Percentiles rank a stretch among this genome's conserved stretches.
Conservation (phyloP, 192 early-diverging fungal genomes). For the Helicostylum pulchrum region DNA sequence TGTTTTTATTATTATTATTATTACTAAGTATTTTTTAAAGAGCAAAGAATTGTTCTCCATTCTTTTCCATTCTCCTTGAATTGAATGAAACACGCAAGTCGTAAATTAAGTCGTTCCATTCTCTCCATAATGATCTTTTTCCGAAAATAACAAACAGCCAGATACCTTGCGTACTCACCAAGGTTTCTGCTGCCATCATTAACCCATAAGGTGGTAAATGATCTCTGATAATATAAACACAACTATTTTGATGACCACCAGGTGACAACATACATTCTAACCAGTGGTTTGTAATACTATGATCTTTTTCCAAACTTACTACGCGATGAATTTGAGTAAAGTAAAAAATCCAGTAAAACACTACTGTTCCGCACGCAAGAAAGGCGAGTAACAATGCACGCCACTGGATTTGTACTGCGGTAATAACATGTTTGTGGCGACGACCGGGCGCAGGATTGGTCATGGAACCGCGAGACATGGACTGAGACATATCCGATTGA, state of each 20-base stretch:
- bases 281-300: slow-evolving; percentile 32
- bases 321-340: slow-evolving; percentile 40
- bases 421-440: slow-evolving; percentile 45
- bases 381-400: slow-evolving; percentile 48
- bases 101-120: slow-evolving; percentile 47
- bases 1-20: too few species aligned
- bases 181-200: slow-evolving; percentile 45
- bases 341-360: slow-evolving; percentile 57
- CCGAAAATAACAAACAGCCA: slow-evolving; percentile 45
- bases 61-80: slow-evolving; percentile 35
- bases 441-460: slow-evolving; percentile 7
- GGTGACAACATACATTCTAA: slow-evolving; percentile 33
- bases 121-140: slow-evolving; percentile 39
- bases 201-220: slow-evolving; percentile 44
- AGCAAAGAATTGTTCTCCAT: slow-evolving; percentile 51
- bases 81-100: slow-evolving; percentile 30
- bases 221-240: slow-evolving; percentile 28
- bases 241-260: slow-evolving; percentile 35
- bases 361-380: slow-evolving; percentile 35
- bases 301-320: slow-evolving; percentile 10
- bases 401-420: slow-evolving; percentile 53
- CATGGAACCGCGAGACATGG: not conserved
- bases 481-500: slow-evolving; percentile 27
- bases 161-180: slow-evolving; percentile 43
- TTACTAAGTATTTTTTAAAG: slow-evolving; percentile 26